These are phyloP conservation scores for Colletotrichum eleusines DNA, from an alignment of 2,329 filamentous ascomycete genomes.

Conservation along the genomic window DNA sequence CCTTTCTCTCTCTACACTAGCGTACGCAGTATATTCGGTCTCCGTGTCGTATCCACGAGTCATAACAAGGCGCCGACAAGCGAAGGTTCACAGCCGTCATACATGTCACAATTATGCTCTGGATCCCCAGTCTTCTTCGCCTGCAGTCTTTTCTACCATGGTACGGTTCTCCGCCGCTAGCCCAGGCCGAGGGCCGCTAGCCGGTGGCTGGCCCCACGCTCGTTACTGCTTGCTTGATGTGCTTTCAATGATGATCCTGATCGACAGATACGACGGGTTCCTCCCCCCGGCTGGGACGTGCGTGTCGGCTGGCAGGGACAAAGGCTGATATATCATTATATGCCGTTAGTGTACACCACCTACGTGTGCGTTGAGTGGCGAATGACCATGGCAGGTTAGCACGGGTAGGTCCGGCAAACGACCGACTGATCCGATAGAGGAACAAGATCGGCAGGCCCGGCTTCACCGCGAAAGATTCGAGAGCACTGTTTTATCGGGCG, in stretches of 20 bases:
- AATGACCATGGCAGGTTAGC: neutral
- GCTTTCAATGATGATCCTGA: neutral
- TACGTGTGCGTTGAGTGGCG: constrained; percentile 10
- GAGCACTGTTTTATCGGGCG: neutral
- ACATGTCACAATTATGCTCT: constrained; percentile 33
- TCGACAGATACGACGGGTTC: constrained; percentile 3
- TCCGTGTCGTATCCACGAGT: constrained; percentile 19
- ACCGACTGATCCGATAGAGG: neutral
- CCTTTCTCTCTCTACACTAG: too few relatives aligned
- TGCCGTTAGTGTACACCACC: neutral
- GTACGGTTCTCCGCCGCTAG: neutral
- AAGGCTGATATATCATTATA: too few relatives aligned
- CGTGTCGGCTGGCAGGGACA: neutral
- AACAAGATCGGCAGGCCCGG: neutral
- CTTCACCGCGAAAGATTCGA: neutral
- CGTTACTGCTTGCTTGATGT: neutral
- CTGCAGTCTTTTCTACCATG: neutral
- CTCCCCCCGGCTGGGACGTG: too few relatives aligned
- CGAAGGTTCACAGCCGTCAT: constrained; percentile 34
- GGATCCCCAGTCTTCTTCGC: constrained; percentile 20
- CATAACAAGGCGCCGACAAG: constrained; percentile 33
- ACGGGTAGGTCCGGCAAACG: too few relatives aligned
- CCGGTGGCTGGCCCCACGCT: constrained; percentile 18
- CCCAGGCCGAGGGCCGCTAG: constrained; percentile 30
- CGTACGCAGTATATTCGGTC: neutral